Evolutionary conservation across 2,329 filamentous ascomycete genomes (phyloP), one percentile per base, ranked within the genome.

Genomic region (Pseudogymnoascus sp.): DNA sequence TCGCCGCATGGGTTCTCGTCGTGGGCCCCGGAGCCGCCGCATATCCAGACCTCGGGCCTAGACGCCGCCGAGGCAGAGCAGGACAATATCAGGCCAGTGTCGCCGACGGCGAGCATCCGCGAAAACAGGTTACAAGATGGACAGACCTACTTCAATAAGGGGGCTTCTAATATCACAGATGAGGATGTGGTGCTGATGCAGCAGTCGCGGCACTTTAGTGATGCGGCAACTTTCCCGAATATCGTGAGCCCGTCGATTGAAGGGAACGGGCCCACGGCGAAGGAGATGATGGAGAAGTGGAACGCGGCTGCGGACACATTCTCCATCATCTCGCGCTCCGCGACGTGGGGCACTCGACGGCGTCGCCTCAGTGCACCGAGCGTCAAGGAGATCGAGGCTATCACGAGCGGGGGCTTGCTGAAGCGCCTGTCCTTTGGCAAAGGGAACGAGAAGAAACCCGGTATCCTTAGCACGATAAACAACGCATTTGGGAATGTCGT

Each of bases 271-370:
- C 67, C 72, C 35, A 80, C 78, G 2, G 77, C 80, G 0, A 80
- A 78, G 62, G 78, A 78, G 25, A 80, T 79, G 7, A 81, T 82
- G 67, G 75, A 73, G 71, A 73, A 75, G 37, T 82, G 77, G 69
- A 73, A 72, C 18, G 66, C 70, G 38, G 73, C 76, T 63, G 75
- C 78, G 3, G 79, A 80, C 63, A 76, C 79, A 28, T 73, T 80
- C 28, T 87, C 85, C 0, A 77, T 86, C 10, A 73, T 85, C 8
- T 88, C 85, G 1, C 78, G 83, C 65, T 81, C 85, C 12, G 87
- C 87, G 16, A 91, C 88, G 0, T 86, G 88, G 79, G 88, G 88
- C 14, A 91, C 88, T 1, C 81, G 84, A 5, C 82, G 86, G 44
- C 82, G 83, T 28, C 44, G 44, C 1, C 44, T 50, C 63, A 88